Evolutionary conservation across 2,329 filamentous ascomycete species (phyloP), one percentile per base, ranked within the genome.

Genomic region (Fusarium veterinarium): DNA sequence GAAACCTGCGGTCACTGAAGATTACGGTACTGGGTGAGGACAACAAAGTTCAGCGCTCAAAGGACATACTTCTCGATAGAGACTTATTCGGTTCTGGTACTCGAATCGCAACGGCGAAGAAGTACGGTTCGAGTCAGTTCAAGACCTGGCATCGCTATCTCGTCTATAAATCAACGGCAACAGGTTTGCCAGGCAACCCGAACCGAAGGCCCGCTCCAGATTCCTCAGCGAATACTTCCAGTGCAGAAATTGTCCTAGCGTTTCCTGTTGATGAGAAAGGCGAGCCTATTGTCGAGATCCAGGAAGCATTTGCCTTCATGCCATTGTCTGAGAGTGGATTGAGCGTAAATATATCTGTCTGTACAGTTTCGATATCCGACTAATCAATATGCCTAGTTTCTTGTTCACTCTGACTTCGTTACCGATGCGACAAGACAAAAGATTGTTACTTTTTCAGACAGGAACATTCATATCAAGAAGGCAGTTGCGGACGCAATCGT

Each of bases 191-290:
- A 1, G 19, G 5, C 23, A n/a, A 58, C 14, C 10, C 55, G 4
- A n/a, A 30, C 6, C 55, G 55, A 30, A 6, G 2, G 8, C 1
- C 19, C 1, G 14, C n/a, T 19, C 6, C 41, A 11, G n/a, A 58
- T 4, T 10, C 55, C 0, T 19, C 30, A 0, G 13, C 10, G 4
- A 12, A 28, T 2, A 4, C 5, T 6, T 19, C 19, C 13, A 23
- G 6, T 1, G 41, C 55, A 19, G 41, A 48, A 37, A 6, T 58
- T 0, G 8, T 30, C 9, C 41, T 58, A 7, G 55, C 55, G 2
- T 58, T 58, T 6, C 55, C 55, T 1, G 41, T 58, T 6, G 10
- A 58, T 28, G 31, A 37, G 0, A 46, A 35, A n/a, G 31, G 19
- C 23, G 55, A 30, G 23, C 55, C 55, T 1, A 11, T 37, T 1